Evolutionary conservation across 2,329 filamentous ascomycete genomes (phyloP), one percentile per base, ranked within the genome.

Genomic region (Arachnomyces sp.): DNA sequence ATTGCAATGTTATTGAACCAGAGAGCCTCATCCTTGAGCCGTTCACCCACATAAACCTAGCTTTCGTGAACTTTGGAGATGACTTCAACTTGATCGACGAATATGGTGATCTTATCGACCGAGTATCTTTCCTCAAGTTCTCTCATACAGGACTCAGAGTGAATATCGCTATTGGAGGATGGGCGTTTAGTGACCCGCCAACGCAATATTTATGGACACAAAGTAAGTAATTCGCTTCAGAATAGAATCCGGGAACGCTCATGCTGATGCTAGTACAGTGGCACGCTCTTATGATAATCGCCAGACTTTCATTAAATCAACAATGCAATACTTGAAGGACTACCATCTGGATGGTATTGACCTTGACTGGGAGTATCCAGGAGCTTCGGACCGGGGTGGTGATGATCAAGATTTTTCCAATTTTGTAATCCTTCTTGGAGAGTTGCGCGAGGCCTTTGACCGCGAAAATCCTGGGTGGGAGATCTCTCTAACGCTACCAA

Each of bases 331-430:
- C 7, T 13, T 48, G 38, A 11, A 39, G 6, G 15, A 38, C 17
- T 40, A 42, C 11, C 34, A 55, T 2, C 70, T 73, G 37, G 63
- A 68, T 43, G 68, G 67, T 2, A 53, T 70, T 2, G 68, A 73
- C 37, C 47, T 73, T n/a, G 65, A 73, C 44, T 73, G 68, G 69
- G 61, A 65, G 34, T 59, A 63, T 35, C 56, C 55, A 0, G 51
- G 39, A 1, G 64, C 66, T 3, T 53, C 58, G 12, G 63, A 67
- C 18, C 55, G 66, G 3, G 50, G 51, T 5, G 70, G 71, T 2
- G 45, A 40, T 0, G 25, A 51, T 0, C 56, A 52, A 2, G 69
- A 73, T 31, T 55, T 45, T 31, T 43, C 41, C 0, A 65, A 68
- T 42, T 61, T 54, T 30, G 49, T 53, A 1, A 38, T 34, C 3